Percentiles rank a stretch among this genome's conserved stretches.
phyloP scores from a whole-genome alignment of 2,329 filamentous ascomycete genomes.

The Penicillium sp. region DNA sequence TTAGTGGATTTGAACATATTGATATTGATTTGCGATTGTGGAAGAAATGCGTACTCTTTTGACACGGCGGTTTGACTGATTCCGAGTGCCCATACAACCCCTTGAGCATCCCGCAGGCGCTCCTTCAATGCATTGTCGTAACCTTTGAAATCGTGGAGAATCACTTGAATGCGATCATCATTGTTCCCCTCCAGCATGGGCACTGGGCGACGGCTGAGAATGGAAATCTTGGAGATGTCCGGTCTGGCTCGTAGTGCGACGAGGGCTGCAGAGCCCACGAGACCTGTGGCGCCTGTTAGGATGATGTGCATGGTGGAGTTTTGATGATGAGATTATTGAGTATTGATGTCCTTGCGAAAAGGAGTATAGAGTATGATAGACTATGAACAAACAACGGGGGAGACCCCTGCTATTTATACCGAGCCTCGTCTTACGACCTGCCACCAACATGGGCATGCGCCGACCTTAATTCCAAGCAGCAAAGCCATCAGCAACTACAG shows the following conservation, averaged over 20 bases:
- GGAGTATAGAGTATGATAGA: too few species aligned
- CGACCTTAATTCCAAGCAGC: neutral
- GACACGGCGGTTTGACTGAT: conserved; percentile 65
- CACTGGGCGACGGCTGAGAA: conserved; percentile 70
- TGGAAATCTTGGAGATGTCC: conserved; percentile 56
- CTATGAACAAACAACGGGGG: too few species aligned
- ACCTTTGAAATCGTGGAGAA: conserved; percentile 70
- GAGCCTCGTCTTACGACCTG: neutral
- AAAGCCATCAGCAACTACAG: neutral
- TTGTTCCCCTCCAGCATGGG: conserved; percentile 60
- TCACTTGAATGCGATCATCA: conserved; percentile 62
- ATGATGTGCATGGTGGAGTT: conserved; percentile 55
- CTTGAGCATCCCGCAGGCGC: conserved; percentile 68
- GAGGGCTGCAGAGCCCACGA: conserved; percentile 67
- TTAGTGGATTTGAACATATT: conserved; percentile 20
- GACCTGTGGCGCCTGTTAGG: conserved; percentile 71
- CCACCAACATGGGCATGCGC: neutral
- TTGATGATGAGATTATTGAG: neutral
- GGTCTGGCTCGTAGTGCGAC: conserved; percentile 61
- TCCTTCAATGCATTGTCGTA: conserved; percentile 65
- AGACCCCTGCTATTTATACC: neutral
- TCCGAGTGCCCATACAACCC: conserved; percentile 77
- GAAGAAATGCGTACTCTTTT: conserved; percentile 58
- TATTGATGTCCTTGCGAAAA: neutral
- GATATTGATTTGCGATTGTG: neutral